These are phyloP conservation scores for Calamus simplicifolius DNA, from an alignment of 176 grass and related monocot species.

Conservation along the genomic window DNA sequence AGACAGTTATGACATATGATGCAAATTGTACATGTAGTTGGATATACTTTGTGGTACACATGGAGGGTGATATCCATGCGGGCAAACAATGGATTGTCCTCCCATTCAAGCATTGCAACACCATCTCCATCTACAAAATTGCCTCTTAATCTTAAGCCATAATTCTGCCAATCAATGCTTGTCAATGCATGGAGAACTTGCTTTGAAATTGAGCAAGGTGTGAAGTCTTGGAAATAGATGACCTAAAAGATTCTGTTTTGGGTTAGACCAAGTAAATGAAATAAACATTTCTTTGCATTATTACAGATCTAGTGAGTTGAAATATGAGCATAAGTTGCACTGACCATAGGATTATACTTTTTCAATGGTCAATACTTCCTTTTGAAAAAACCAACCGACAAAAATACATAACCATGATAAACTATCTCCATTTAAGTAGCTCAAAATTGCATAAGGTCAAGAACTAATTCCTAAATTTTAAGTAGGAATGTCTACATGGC, in stretches of 20 bases:
- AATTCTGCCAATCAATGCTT: conserved; percentile 52
- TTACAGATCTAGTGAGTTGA: no score
- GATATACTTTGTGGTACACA: conserved; percentile 50
- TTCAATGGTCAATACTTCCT: no score
- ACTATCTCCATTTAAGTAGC: no score
- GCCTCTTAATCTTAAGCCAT: conserved; percentile 55
- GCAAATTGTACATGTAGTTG: conserved; percentile 7
- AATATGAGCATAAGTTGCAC: no score
- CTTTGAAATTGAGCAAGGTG: conserved; percentile 40
- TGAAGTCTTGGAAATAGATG: conserved; percentile 52
- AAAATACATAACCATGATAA: no score
- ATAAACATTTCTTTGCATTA: no score
- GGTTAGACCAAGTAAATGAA: no score
- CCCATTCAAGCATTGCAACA: conserved; percentile 59
- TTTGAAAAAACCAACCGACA: no score
- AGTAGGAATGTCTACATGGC: no score
- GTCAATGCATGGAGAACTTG: conserved; percentile 40
- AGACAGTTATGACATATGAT: background rate
- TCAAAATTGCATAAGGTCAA: no score
- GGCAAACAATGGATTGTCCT: conserved; percentile 39
- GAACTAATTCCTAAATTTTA: no score
- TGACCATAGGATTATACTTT: no score
- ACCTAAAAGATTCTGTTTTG: conserved; percentile 27
- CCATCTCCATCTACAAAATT: conserved; percentile 39
- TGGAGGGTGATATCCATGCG: conserved; percentile 59